These are phyloP conservation scores for Trifolium repens DNA, from an alignment of 306 rosid species.

Conservation along the genomic window DNA sequence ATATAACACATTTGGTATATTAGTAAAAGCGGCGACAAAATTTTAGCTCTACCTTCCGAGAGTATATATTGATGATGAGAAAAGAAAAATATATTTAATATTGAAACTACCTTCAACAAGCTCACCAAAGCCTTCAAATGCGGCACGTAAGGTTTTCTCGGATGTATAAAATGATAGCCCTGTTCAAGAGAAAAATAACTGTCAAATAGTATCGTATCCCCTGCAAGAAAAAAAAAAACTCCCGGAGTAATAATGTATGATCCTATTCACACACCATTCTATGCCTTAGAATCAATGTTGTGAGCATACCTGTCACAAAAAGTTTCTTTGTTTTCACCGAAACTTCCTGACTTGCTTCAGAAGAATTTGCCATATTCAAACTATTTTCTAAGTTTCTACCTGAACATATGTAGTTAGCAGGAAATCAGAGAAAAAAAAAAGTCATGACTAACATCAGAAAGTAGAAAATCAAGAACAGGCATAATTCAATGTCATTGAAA, in stretches of 20 bases:
- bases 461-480: slow-evolving; percentile 17
- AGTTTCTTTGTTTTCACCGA: slow-evolving; percentile 52
- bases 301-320: slow-evolving; percentile 55
- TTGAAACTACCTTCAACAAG: slow-evolving; percentile 72
- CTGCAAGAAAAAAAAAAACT: not conserved
- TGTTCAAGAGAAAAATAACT: slow-evolving; percentile 42
- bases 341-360: slow-evolving; percentile 43
- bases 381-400: slow-evolving; percentile 46
- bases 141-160: slow-evolving; percentile 85
- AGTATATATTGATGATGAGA: not conserved
- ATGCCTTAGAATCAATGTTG: slow-evolving; percentile 11
- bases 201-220: slow-evolving; percentile 8
- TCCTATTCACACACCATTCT: not conserved
- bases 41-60: slow-evolving; percentile 5
- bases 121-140: slow-evolving; percentile 86
- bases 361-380: slow-evolving; percentile 37
- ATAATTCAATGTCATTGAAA: not conserved
- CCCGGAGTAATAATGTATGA: not conserved
- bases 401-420: slow-evolving; percentile 31
- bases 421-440: slow-evolving; percentile 34
- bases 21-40: slow-evolving; percentile 18
- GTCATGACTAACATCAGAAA: not conserved
- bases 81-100: slow-evolving; percentile 12
- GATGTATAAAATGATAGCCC: slow-evolving; percentile 70
- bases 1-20: slow-evolving; percentile 33